phyloP scores from a whole-genome alignment of 129 eudicot genomes.

The Heracleum sosnowskyi region DNA sequence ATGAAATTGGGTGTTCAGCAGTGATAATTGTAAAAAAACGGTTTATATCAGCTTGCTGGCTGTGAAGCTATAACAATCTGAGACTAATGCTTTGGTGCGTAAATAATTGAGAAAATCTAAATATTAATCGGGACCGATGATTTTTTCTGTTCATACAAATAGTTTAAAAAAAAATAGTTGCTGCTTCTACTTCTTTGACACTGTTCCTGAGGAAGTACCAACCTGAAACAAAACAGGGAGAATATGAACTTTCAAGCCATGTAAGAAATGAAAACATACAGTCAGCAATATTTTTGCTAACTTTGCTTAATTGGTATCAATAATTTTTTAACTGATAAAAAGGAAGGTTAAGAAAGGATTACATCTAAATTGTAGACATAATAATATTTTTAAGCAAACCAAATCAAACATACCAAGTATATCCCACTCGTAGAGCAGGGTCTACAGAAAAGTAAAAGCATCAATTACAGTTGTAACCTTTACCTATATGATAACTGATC shows the following conservation, averaged over 20 bases:
- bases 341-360: background rate
- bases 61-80: background rate
- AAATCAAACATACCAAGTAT: background rate
- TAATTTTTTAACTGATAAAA: background rate
- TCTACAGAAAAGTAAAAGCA: background rate
- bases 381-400: background rate
- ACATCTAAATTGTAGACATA: background rate
- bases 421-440: background rate
- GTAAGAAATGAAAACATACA: background rate
- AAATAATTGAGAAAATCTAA: background rate
- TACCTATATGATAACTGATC: background rate
- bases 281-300: background rate
- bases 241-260: background rate
- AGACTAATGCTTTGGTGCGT: background rate
- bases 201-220: constrained; percentile 9
- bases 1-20: background rate
- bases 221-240: constrained; percentile 14
- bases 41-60: background rate
- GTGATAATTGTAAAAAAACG: background rate
- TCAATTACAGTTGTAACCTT: background rate
- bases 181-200: constrained; percentile 18
- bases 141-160: background rate
- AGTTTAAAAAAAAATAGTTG: background rate
- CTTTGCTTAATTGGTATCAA: background rate
- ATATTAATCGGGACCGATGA: background rate